Conservation (phyloP, 106 monocot genomes). For the Xerophyta viscosa region DNA sequence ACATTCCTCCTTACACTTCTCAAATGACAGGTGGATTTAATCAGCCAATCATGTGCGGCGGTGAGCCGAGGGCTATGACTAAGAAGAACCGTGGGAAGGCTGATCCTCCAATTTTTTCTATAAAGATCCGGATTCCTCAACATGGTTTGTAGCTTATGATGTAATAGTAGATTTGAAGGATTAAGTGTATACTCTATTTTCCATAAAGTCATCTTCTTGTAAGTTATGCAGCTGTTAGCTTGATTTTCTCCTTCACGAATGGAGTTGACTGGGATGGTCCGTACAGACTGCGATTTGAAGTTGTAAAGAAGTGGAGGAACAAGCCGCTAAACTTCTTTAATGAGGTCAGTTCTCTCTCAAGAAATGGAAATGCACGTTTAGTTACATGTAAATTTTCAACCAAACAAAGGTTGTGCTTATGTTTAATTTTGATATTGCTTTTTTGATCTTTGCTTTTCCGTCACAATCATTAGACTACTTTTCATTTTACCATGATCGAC, state of each 20-base stretch:
- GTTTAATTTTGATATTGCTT: no score
- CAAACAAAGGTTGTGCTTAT: no score
- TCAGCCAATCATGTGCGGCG: constrained; percentile 92
- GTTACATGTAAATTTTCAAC: no score
- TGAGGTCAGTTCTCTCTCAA: constrained; percentile 28
- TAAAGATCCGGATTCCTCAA: constrained; percentile 61
- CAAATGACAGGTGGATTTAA: constrained; percentile 79
- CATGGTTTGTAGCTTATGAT: constrained; percentile 45
- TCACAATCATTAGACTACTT: no score
- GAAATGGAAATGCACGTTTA: no score
- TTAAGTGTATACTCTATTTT: not conserved
- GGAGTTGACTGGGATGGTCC: constrained; percentile 88
- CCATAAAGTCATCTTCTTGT: not conserved
- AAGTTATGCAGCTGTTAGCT: constrained; percentile 45
- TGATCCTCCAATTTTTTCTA: constrained; percentile 72
- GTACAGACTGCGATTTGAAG: constrained; percentile 61
- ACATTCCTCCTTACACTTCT: no score
- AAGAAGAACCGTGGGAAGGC: constrained; percentile 66
- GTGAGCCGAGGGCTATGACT: constrained; percentile 81
- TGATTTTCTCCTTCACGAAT: constrained; percentile 93
- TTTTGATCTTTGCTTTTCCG: no score
- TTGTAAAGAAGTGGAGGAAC: constrained; percentile 53
- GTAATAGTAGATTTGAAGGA: not conserved
- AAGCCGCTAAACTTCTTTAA: constrained; percentile 72
- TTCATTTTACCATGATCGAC: no score